These are phyloP conservation scores for Wilcoxina mikolae DNA, from an alignment of 495 filamentous ascomycete genomes.

Conservation along the genomic window DNA sequence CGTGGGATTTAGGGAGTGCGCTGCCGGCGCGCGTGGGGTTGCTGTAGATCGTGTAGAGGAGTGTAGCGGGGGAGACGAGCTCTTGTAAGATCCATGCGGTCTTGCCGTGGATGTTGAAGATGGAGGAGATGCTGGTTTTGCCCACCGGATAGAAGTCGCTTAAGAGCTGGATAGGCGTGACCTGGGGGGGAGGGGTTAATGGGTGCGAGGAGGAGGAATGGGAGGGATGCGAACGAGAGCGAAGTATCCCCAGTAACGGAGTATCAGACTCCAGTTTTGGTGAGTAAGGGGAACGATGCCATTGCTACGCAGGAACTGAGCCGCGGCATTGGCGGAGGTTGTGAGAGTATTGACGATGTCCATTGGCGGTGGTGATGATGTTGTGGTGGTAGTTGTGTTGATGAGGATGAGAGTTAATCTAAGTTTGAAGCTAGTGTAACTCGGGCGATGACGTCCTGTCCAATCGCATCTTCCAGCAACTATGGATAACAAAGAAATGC, in stretches of 20 bases:
- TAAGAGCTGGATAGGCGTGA: constrained; percentile 18
- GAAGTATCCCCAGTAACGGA: constrained; percentile 20
- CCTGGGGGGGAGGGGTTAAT: constrained; percentile 6
- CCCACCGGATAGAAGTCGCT: constrained; percentile 54
- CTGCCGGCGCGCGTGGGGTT: constrained; percentile 37
- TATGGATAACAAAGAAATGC: constrained; percentile 5
- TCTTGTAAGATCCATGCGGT: constrained; percentile 83
- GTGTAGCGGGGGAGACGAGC: constrained; percentile 53
- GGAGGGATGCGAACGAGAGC: constrained; percentile 6
- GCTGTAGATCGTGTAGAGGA: constrained; percentile 60
- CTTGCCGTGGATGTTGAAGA: constrained; percentile 76
- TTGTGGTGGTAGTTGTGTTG: background rate
- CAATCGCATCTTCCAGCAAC: background rate
- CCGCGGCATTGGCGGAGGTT: background rate
- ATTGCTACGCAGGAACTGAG: constrained; percentile 6
- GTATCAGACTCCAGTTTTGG: constrained; percentile 17
- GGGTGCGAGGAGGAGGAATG: background rate
- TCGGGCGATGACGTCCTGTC: background rate
- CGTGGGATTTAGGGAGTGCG: constrained; percentile 17
- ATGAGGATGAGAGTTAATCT: no score
- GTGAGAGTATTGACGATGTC: background rate
- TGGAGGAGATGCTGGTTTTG: constrained; percentile 63
- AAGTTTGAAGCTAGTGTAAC: background rate
- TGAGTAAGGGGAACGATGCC: constrained; percentile 19
- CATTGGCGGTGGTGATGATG: background rate